phyloP scores from a whole-genome alignment of 2,329 filamentous ascomycete genomes.

The Verticillium zaregamsianum region DNA sequence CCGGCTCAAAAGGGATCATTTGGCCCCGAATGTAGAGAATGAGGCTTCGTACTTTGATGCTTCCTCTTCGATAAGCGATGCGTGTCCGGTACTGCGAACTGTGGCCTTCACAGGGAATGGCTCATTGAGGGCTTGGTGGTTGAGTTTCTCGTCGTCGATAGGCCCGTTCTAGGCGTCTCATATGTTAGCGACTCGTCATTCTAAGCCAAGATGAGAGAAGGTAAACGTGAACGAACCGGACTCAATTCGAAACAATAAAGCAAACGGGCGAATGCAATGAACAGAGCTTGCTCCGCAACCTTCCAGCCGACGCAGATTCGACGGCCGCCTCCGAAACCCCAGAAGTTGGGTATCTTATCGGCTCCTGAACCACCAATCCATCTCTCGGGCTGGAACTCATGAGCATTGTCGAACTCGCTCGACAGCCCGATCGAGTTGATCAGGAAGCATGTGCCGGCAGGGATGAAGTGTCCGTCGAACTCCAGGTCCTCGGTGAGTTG shows the following conservation, averaged over 20 bases:
- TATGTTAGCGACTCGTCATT: not conserved
- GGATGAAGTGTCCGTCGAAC: slow-evolving; percentile 6
- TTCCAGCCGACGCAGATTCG: slow-evolving; percentile 18
- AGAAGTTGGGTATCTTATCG: slow-evolving; percentile 26
- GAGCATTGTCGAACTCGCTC: slow-evolving; percentile 16
- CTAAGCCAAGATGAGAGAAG: not conserved
- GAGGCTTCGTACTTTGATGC: not conserved
- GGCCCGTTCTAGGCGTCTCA: slow-evolving; percentile 6
- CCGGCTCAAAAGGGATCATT: not conserved
- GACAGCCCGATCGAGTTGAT: slow-evolving; percentile 29
- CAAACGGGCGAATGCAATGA: slow-evolving; percentile 18
- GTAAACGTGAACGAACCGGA: not conserved
- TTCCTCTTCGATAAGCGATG: slow-evolving; percentile 5
- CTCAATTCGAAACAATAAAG: slow-evolving; percentile 16
- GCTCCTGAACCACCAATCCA: slow-evolving; percentile 23
- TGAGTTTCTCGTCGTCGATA: slow-evolving; percentile 9
- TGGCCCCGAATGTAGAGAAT: slow-evolving; percentile 1
- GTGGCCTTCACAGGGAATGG: slow-evolving; percentile 13
- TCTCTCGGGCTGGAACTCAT: slow-evolving; percentile 12
- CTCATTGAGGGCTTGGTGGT: slow-evolving; percentile 8
- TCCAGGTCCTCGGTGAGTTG: slow-evolving; percentile 21
- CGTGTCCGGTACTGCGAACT: slow-evolving; percentile 6
- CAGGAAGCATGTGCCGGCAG: slow-evolving; percentile 8
- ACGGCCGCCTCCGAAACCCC: slow-evolving; percentile 21
- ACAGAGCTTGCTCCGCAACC: slow-evolving; percentile 18